Percentiles rank a stretch among this genome's conserved stretches.
These are phyloP conservation scores for Serendipita sp. DNA, from an alignment of 768 basidiomycete species.

Conservation along the genomic window DNA sequence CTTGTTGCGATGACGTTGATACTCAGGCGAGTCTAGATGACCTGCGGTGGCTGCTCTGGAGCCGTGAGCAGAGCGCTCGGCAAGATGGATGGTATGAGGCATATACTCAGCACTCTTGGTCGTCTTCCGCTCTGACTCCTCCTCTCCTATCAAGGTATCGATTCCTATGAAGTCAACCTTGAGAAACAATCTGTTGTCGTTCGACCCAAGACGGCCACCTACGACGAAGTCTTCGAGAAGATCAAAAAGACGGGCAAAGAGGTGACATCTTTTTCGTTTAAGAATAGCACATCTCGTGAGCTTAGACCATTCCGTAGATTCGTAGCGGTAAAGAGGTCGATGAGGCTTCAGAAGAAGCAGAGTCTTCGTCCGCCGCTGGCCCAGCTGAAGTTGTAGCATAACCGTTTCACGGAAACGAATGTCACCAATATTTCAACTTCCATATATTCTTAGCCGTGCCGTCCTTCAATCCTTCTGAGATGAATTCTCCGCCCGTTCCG, in stretches of 20 bases:
- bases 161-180: conserved; percentile 43
- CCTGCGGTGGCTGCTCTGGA: conserved; percentile 73
- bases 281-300: neutral
- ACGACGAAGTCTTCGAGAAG: conserved; percentile 50
- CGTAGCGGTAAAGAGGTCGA: neutral
- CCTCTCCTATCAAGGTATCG: conserved; percentile 29
- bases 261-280: conserved; percentile 27
- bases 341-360: neutral
- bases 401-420: too few relatives aligned
- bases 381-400: neutral
- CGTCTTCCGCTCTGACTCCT: neutral
- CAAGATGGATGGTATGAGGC: conserved; percentile 41
- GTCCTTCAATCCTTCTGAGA: too few relatives aligned
- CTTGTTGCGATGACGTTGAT: neutral
- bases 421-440: too few relatives aligned
- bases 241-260: conserved; percentile 89
- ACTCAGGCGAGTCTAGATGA: conserved; percentile 43
- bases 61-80: conserved; percentile 61
- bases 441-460: too few relatives aligned
- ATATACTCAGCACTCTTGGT: neutral
- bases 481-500: too few relatives aligned
- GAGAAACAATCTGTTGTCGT: conserved; percentile 62
- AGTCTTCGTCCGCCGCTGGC: neutral
- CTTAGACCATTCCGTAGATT: neutral
- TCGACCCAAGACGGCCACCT: conserved; percentile 33